Evolutionary conservation across 139 green algal genomes (phyloP).

Genomic region (Asterochloris erici): DNA sequence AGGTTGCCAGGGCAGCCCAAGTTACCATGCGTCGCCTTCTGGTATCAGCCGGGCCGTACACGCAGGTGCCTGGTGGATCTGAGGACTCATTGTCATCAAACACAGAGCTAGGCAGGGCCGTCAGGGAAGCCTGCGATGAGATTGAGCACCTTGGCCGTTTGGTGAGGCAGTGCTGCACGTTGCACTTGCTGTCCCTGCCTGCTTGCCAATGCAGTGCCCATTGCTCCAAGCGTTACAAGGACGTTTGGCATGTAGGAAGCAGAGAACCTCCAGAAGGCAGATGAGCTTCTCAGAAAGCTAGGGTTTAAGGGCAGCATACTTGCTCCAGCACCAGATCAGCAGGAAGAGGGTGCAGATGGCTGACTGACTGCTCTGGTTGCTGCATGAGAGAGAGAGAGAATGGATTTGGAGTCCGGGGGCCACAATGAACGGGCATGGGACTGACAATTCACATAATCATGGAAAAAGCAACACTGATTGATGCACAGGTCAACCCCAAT

Average conservation of each 20-base stretch:
- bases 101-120: conserved; percentile 26
- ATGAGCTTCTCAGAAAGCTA: conserved; percentile 13
- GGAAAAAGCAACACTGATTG: too few species aligned
- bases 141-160: conserved; percentile 23
- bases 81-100: conserved; percentile 33
- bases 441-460: too few species aligned
- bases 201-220: too few species aligned
- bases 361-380: too few species aligned
- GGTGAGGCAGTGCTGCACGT: not conserved
- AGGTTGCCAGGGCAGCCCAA: not conserved
- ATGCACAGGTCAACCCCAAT: too few species aligned
- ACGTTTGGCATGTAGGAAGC: not conserved
- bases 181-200: not conserved
- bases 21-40: too few species aligned
- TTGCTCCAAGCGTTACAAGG: too few species aligned
- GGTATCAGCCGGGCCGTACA: not conserved
- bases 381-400: too few species aligned
- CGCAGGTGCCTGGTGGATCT: conserved; percentile 29
- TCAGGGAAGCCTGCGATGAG: conserved; percentile 27
- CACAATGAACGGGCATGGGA: too few species aligned
- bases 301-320: conserved; percentile 14
- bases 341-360: too few species aligned
- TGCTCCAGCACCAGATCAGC: too few species aligned
- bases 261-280: conserved; percentile 6
- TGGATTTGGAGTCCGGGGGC: too few species aligned